Evolutionary conservation across 2,329 filamentous ascomycete genomes (phyloP).

Genomic region (Nothophoma quercina): DNA sequence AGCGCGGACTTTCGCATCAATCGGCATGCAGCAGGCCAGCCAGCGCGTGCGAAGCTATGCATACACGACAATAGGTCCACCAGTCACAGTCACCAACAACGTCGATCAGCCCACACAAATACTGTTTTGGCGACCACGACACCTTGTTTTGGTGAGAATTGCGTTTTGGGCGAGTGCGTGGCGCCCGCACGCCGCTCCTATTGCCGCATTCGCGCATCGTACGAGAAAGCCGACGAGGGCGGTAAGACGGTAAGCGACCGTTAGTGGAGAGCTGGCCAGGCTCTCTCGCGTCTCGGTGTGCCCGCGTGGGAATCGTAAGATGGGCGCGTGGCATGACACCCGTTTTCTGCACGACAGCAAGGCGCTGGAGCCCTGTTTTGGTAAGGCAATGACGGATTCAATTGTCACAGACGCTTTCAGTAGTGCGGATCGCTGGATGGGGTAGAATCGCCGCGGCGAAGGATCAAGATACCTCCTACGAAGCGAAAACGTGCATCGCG

Average conservation of each 20-base stretch:
- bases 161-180: constrained; percentile 12
- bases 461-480: not conserved
- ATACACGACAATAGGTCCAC: not conserved
- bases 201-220: constrained; percentile 3
- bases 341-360: not conserved
- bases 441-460: not conserved
- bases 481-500: not conserved
- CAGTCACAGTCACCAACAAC: not conserved
- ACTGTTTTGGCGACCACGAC: not conserved
- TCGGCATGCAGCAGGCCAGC: constrained; percentile 9
- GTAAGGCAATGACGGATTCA: constrained; percentile 6
- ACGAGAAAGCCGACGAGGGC: constrained; percentile 2
- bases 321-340: constrained; percentile 12
- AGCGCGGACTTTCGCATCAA: not conserved
- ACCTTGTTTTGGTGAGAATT: not conserved
- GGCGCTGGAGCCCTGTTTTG: constrained; percentile 5
- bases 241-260: constrained; percentile 10
- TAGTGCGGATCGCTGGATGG: not conserved
- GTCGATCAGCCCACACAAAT: constrained; percentile 9
- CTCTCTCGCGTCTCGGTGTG: constrained; percentile 5
- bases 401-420: not conserved
- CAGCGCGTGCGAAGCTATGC: constrained; percentile 12
- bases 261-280: constrained; percentile 11
- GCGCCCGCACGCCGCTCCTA: not conserved
- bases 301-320: constrained; percentile 11